A percentile compares a stretch with the other conserved stretches of the same genome.
Evolutionary conservation across 2,329 filamentous ascomycete species (phyloP).

Genomic region (Fusarium caatingaense): DNA sequence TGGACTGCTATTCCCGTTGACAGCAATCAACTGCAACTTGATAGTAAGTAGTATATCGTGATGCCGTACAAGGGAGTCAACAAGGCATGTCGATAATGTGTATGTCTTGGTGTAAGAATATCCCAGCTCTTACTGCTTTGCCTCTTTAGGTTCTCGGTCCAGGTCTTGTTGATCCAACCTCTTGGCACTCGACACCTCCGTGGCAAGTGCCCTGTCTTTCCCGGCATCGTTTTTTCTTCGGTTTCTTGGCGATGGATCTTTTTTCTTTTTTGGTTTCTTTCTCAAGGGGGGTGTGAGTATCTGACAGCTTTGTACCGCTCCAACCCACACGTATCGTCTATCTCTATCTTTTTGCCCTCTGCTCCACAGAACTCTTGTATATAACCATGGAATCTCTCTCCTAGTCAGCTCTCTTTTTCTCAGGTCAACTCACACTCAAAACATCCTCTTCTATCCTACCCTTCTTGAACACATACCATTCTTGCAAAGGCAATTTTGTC

Average conservation of each 20-base stretch:
- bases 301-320: background rate
- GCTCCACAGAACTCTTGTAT: constrained; percentile 15
- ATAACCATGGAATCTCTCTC: constrained; percentile 18
- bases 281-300: constrained; percentile 17
- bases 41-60: too few relatives aligned
- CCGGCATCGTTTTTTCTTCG: constrained; percentile 1
- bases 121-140: background rate
- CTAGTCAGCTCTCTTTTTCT: background rate
- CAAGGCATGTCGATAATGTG: too few relatives aligned
- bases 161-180: constrained; percentile 29
- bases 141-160: constrained; percentile 1
- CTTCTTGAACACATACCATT: background rate
- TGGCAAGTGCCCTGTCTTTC: constrained; percentile 21
- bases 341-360: constrained; percentile 4
- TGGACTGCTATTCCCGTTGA: too few relatives aligned
- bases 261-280: background rate
- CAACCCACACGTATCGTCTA: background rate
- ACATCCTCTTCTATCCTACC: background rate
- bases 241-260: constrained; percentile 30
- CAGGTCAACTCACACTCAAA: background rate
- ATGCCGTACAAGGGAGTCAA: too few relatives aligned
- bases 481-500: constrained; percentile 5
- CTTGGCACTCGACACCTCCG: constrained; percentile 27
- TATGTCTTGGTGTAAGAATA: too few relatives aligned
- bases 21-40: too few relatives aligned